These are phyloP conservation scores for Lepidium sativum DNA, from an alignment of 345 rosid species.

Conservation along the genomic window DNA sequence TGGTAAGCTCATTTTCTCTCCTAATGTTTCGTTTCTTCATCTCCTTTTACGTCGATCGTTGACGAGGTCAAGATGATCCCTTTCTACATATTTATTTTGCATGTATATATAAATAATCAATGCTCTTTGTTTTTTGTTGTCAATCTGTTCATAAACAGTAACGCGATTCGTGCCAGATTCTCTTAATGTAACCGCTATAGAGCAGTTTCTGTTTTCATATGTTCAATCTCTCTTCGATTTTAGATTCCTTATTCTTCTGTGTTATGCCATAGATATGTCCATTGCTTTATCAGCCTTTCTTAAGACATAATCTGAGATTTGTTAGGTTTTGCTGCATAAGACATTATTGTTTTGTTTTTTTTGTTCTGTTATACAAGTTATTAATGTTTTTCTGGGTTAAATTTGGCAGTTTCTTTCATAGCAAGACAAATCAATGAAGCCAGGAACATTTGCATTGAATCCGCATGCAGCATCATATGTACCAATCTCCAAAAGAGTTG, in stretches of 20 bases:
- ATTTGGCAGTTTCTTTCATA: background rate
- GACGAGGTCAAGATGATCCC: conserved; percentile 4
- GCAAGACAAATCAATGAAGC: conserved; percentile 44
- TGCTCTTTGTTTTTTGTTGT: too few relatives aligned
- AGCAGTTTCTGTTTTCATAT: background rate
- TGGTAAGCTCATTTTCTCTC: conserved; percentile 27
- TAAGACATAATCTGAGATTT: background rate
- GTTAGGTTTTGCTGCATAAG: background rate
- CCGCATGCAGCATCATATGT: conserved; percentile 74
- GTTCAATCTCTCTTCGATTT: background rate
- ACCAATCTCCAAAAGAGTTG: conserved; percentile 61
- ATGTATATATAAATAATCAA: too few relatives aligned
- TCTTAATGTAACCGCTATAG: background rate
- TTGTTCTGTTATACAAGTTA: background rate
- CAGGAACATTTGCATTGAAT: conserved; percentile 57
- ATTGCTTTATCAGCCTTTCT: background rate
- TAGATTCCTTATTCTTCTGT: too few relatives aligned
- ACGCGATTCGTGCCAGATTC: background rate
- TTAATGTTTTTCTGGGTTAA: background rate
- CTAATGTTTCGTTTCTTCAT: background rate
- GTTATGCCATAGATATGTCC: background rate
- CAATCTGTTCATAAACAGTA: background rate
- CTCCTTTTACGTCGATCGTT: conserved; percentile 4
- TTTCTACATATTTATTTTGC: background rate
- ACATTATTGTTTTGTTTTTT: background rate